A percentile compares a stretch with the other conserved stretches of the same genome.
phyloP scores from a whole-genome alignment of 1,284 basidiomycete species.

The Schizophyllum amplum region DNA sequence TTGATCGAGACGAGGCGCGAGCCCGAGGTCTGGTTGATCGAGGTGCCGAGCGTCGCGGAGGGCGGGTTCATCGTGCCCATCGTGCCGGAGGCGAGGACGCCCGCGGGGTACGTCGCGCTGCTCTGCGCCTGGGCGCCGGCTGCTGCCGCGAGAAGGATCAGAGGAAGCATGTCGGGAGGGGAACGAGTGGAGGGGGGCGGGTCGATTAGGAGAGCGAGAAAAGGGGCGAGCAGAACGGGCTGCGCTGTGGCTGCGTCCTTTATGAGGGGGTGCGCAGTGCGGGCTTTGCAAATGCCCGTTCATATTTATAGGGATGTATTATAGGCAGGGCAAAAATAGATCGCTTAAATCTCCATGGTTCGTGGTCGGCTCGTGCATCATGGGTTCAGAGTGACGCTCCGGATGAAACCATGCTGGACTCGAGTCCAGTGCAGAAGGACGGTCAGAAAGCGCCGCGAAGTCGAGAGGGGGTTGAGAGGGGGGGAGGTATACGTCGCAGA shows the following conservation, averaged over 20 bases:
- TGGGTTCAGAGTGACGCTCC: neutral
- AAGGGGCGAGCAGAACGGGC: neutral
- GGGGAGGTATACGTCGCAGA: neutral
- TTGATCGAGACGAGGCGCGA: slow-evolving; percentile 30
- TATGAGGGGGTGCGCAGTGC: neutral
- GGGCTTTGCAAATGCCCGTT: neutral
- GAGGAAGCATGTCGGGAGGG: neutral
- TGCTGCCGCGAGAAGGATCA: slow-evolving; percentile 12
- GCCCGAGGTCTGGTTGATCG: slow-evolving; percentile 31
- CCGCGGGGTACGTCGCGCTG: slow-evolving; percentile 20
- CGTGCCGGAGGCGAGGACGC: slow-evolving; percentile 33
- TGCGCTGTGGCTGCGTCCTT: neutral
- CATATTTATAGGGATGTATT: neutral
- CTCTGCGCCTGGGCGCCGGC: slow-evolving; percentile 15
- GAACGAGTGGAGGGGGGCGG: too few species aligned
- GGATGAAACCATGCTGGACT: neutral
- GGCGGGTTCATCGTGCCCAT: slow-evolving; percentile 32
- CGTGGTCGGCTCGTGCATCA: too few species aligned
- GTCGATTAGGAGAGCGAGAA: neutral
- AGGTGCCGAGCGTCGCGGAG: slow-evolving; percentile 25
- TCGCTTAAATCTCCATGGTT: neutral
- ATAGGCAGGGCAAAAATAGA: neutral
- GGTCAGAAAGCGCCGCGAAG: neutral
- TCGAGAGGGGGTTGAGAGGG: neutral
- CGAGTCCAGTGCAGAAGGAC: neutral